phyloP scores from a whole-genome alignment of 2,329 filamentous ascomycete genomes.

The Decorospora gaudefroyi region DNA sequence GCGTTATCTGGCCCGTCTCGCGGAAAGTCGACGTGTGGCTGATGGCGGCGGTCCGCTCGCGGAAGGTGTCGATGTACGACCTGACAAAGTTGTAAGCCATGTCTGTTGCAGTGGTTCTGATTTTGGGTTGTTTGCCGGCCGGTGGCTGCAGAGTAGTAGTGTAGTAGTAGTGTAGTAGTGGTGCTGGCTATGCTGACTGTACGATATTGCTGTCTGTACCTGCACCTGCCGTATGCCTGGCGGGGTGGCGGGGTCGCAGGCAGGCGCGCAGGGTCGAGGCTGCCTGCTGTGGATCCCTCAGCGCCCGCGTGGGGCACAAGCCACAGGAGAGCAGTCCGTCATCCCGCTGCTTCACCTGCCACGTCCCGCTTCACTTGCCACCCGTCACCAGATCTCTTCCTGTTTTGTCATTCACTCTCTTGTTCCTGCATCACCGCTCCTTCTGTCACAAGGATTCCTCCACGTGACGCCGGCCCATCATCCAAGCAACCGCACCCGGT shows the following conservation, averaged over 20 bases:
- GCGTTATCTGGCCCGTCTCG: slow-evolving; percentile 90
- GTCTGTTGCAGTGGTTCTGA: slow-evolving; percentile 3
- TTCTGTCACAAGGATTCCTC: neutral
- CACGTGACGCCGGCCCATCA: no score
- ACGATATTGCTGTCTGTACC: slow-evolving; percentile 2
- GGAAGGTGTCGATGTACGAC: slow-evolving; percentile 87
- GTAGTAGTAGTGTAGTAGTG: slow-evolving; percentile 3
- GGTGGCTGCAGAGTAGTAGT: neutral
- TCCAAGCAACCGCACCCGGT: no score
- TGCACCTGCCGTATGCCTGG: no score
- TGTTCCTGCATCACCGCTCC: neutral
- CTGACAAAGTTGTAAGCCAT: slow-evolving; percentile 83
- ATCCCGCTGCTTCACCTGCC: slow-evolving; percentile 8
- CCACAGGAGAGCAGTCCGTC: slow-evolving; percentile 7
- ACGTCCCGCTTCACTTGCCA: neutral
- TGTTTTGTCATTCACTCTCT: neutral
- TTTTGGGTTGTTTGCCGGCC: neutral
- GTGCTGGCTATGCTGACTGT: neutral
- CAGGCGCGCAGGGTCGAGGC: no score
- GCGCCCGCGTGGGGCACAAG: slow-evolving; percentile 8
- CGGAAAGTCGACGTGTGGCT: slow-evolving; percentile 92
- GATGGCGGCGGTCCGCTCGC: slow-evolving; percentile 88
- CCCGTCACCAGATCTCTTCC: slow-evolving; percentile 5
- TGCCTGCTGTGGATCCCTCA: slow-evolving; percentile 9
- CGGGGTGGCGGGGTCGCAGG: slow-evolving; percentile 6